Conservation (phyloP, 208 protist genomes). For the Acanthamoeba comandoni region DNA sequence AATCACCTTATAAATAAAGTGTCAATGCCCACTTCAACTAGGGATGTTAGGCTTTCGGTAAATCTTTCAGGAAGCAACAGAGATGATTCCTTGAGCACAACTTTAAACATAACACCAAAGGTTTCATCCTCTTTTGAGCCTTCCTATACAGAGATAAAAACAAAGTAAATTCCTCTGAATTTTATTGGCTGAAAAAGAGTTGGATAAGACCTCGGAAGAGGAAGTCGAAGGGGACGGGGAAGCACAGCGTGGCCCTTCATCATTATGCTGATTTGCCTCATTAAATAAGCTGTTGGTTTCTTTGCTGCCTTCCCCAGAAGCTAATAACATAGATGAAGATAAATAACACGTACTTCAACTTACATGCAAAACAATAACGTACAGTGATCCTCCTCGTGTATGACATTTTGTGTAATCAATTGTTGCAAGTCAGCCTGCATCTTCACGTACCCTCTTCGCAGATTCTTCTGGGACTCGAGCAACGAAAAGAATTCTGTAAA, state of each 20-base stretch:
- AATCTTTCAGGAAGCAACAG: conserved; percentile 32
- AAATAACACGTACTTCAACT: too few species aligned
- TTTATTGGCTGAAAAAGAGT: too few species aligned
- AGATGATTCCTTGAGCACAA: conserved; percentile 7
- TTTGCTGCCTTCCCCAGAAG: too few species aligned
- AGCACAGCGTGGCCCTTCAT: too few species aligned
- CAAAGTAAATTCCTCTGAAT: too few species aligned
- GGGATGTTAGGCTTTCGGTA: conserved; percentile 19
- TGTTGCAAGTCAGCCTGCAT: conserved; percentile 47
- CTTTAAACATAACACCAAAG: conserved; percentile 35
- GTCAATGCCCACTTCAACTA: conserved; percentile 13
- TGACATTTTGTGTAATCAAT: conserved; percentile 27
- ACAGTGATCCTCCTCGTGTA: too few species aligned
- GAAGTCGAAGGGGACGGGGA: too few species aligned
- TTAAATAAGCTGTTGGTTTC: too few species aligned
- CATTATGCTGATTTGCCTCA: too few species aligned
- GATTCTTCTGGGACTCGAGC: conserved; percentile 58
- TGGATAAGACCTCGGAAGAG: too few species aligned
- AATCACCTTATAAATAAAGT: neutral
- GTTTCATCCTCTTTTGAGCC: neutral
- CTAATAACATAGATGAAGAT: too few species aligned
- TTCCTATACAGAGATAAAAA: neutral
- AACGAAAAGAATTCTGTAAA: conserved; percentile 61
- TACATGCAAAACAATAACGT: too few species aligned
- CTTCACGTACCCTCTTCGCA: conserved; percentile 15